Evolutionary conservation across 129 eudicot genomes (phyloP), one percentile per base, ranked within the genome.

Genomic region (Sambucus nigra): DNA sequence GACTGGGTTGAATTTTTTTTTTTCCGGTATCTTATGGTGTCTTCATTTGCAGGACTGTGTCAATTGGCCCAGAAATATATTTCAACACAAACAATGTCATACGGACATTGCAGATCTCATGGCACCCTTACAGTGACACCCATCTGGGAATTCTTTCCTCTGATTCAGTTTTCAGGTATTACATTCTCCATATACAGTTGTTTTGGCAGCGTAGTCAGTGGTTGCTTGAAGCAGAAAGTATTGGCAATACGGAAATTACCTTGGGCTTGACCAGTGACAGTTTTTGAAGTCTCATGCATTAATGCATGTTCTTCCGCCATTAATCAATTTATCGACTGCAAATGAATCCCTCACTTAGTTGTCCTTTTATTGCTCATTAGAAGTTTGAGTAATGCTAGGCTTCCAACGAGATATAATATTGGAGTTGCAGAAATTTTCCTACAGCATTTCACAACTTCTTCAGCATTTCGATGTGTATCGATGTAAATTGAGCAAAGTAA

Each of bases 101-200:
- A 56, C 76, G 86, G 70, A 69, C 77, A 45, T 59, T 91, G 54
- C 81, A 82, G 62, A 68, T 76, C 61, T 79, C 74, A 60, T 85
- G 98, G 98, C 98, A 91, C 60, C 95, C 95, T 44, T 79, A 72
- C 73, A 85, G 95, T 61, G 94, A 85, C 58, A 74, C 84, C 40
- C 98, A 85, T 73, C 52, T 91, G 42, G 95, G 89, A 47, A 66
- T 91, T 60, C 79, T 91, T 42, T 85, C 95, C 46, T 85, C 95
- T 53, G 98, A 91, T 82, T 79, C 88, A 15, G 95, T 91, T 73
- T 91, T 91, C 82, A 85, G 98, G 98, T 87, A 61, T 35, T 20
- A 27, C 41, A 31, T 24, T 31, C 6, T 52, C 35, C 39, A 40
- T 60, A n/a, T 11, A 29, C 22, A 20, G 1, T 31, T 65, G 12